Conservation (phyloP, 225 moss, liverwort and hornwort species). For the Physcomitrium patens region DNA sequence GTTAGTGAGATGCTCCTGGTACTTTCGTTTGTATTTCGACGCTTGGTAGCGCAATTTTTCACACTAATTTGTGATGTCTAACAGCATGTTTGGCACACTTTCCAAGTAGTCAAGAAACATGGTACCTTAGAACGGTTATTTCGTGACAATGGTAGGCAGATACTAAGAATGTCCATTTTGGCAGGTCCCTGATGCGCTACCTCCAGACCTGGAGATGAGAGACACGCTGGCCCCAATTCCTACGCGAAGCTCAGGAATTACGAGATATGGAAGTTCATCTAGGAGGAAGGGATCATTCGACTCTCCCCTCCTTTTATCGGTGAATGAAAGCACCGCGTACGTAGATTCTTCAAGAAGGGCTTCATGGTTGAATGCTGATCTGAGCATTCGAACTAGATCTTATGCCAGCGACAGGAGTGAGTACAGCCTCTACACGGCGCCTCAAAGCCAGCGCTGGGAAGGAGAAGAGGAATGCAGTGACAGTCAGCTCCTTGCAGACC, state of each 20-base stretch:
- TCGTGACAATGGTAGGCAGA: neutral
- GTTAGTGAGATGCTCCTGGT: slow-evolving; percentile 25
- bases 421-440: slow-evolving; percentile 34
- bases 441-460: slow-evolving; percentile 45
- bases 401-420: slow-evolving; percentile 40
- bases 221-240: slow-evolving; percentile 30
- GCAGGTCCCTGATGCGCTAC: slow-evolving; percentile 32
- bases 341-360: slow-evolving; percentile 38
- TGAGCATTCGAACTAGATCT: slow-evolving; percentile 33
- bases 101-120: too few species aligned
- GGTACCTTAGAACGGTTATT: too few species aligned
- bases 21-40: neutral
- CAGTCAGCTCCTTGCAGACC: slow-evolving; percentile 52
- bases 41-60: too few species aligned
- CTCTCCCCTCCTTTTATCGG: slow-evolving; percentile 44
- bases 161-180: slow-evolving; percentile 15
- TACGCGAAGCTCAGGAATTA: slow-evolving; percentile 7
- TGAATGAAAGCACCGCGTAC: slow-evolving; percentile 37
- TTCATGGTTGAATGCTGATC: slow-evolving; percentile 18
- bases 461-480: slow-evolving; percentile 71
- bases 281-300: slow-evolving; percentile 56
- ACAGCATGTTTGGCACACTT: too few species aligned
- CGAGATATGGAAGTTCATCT: slow-evolving; percentile 45
- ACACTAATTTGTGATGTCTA: too few species aligned
- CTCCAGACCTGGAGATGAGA: slow-evolving; percentile 38